These are phyloP conservation scores for Aspergillus calidoustus DNA, from an alignment of 2,329 filamentous ascomycete genomes.

Conservation along the genomic window DNA sequence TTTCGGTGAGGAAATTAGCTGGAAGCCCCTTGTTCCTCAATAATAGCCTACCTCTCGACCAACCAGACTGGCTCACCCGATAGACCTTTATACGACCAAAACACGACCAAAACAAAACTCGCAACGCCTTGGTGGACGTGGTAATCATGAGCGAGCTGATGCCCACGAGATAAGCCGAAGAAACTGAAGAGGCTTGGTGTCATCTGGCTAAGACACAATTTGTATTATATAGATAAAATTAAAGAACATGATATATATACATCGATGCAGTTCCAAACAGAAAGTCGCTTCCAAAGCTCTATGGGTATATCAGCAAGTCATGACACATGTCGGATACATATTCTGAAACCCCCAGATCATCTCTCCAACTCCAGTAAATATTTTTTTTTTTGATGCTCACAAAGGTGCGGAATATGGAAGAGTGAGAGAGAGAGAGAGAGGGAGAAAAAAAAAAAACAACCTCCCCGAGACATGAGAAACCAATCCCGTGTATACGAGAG, in stretches of 20 bases:
- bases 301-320: conserved; percentile 27
- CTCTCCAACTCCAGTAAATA: conserved; percentile 9
- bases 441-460: conserved; percentile 6
- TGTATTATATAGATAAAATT: neutral
- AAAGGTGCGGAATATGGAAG: neutral
- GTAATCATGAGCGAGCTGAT: no score
- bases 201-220: neutral
- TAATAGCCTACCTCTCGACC: conserved; percentile 4
- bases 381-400: conserved; percentile 2
- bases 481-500: conserved; percentile 45
- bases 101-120: no score
- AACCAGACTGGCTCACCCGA: neutral
- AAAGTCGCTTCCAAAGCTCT: conserved; percentile 23
- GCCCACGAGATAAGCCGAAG: neutral
- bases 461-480: conserved; percentile 46
- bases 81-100: neutral
- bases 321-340: conserved; percentile 18
- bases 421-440: no score
- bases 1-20: conserved; percentile 30
- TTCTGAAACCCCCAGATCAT: conserved; percentile 11
- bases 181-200: neutral
- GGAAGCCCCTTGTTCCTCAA: conserved; percentile 38
- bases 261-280: conserved; percentile 8
- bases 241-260: conserved; percentile 6
- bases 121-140: neutral